Percentiles rank a stretch among this genome's conserved stretches.
phyloP scores from a whole-genome alignment of 495 filamentous ascomycete species.

The Aspergillus asperescens region DNA sequence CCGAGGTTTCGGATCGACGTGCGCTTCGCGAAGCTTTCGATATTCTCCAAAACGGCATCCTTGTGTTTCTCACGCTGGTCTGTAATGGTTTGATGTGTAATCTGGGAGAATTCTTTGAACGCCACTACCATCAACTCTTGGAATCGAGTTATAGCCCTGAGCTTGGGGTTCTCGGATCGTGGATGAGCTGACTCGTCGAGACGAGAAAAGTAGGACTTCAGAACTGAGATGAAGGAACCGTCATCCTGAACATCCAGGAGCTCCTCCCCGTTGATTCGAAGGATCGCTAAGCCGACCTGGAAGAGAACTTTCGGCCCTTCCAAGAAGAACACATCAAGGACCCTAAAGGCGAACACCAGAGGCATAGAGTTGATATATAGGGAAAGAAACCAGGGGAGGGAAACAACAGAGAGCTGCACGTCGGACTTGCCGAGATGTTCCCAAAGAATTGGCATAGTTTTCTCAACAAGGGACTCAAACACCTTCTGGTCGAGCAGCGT shows the following conservation, averaged over 20 bases:
- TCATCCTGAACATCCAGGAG: constrained; percentile 93
- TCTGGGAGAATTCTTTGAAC: constrained; percentile 93
- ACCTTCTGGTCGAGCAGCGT: constrained; percentile 94
- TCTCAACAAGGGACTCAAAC: constrained; percentile 94
- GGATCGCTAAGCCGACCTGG: constrained; percentile 90
- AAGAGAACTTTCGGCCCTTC: constrained; percentile 97
- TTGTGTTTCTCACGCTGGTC: constrained; percentile 90
- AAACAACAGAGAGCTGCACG: constrained; percentile 97
- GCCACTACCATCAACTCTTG: constrained; percentile 98
- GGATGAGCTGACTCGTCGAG: constrained; percentile 95
- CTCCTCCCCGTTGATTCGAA: constrained; percentile 97
- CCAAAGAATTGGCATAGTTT: constrained; percentile 98
- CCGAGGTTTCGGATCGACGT: constrained; percentile 95
- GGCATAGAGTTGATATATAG: constrained; percentile 99
- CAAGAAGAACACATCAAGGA: constrained; percentile 95
- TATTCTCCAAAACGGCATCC: constrained; percentile 83
- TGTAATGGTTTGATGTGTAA: constrained; percentile 85
- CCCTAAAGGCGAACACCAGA: constrained; percentile 90
- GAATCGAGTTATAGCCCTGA: constrained; percentile 88
- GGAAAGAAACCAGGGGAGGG: constrained; percentile 94
- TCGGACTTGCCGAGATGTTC: constrained; percentile 92
- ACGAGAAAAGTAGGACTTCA: constrained; percentile 90
- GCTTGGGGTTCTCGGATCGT: constrained; percentile 85
- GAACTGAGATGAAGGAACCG: constrained; percentile 90
- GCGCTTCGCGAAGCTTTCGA: constrained; percentile 94